A percentile compares a stretch with the other conserved stretches of the same genome.
These are phyloP conservation scores for Kurtzmaniella quercitrusa DNA, from an alignment of 1,139 yeast species.

Conservation along the genomic window DNA sequence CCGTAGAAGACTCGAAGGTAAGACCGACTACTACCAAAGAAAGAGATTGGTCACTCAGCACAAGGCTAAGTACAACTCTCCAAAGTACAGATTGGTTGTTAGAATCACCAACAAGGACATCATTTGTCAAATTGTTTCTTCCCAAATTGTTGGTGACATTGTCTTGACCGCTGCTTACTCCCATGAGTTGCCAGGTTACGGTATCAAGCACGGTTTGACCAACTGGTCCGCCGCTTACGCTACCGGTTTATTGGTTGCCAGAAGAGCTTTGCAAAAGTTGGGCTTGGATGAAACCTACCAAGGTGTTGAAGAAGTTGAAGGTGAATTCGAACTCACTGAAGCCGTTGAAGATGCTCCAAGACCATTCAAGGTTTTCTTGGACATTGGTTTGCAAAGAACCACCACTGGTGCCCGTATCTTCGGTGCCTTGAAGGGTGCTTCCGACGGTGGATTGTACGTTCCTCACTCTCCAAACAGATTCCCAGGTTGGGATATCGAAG, in stretches of 20 bases:
- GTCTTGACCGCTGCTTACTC: conserved; percentile 98
- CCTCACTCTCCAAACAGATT: conserved; percentile 99
- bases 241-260: conserved; percentile 96
- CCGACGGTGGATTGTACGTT: conserved; percentile 99
- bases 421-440: conserved; percentile 99
- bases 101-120: conserved; percentile 99
- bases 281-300: conserved; percentile 97
- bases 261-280: conserved; percentile 98
- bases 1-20: conserved; percentile 99
- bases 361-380: conserved; percentile 99
- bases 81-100: conserved; percentile 99
- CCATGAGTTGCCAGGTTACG: conserved; percentile 97
- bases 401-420: conserved; percentile 99
- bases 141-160: conserved; percentile 95
- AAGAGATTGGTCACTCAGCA: conserved; percentile 99
- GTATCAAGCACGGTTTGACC: conserved; percentile 97
- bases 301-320: conserved; percentile 99
- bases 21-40: conserved; percentile 99
- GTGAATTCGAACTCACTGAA: conserved; percentile 97
- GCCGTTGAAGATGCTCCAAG: conserved; percentile 99
- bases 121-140: conserved; percentile 94
- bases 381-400: conserved; percentile 99
- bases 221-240: conserved; percentile 99
- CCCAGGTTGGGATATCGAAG: conserved; percentile 99
- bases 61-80: conserved; percentile 99